Percentiles rank a stretch among this genome's conserved stretches.
These are phyloP conservation scores for Trametes cubensis DNA, from an alignment of 768 basidiomycete genomes.

Conservation along the genomic window DNA sequence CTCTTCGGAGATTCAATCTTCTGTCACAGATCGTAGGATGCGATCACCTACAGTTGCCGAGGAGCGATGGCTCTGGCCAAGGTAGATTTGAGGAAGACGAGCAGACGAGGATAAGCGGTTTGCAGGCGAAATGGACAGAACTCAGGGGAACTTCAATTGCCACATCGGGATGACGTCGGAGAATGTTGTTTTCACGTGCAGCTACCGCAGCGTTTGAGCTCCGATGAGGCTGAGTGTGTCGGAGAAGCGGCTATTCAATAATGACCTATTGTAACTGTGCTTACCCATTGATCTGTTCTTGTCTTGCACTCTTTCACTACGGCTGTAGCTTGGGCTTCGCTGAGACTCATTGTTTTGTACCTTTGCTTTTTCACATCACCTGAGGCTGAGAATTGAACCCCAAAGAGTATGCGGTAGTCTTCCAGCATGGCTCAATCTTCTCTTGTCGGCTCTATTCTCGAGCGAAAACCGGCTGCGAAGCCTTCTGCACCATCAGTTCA, in stretches of 20 bases:
- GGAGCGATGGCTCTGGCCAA: too few species aligned
- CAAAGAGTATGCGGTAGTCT: background rate
- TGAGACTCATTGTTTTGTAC: background rate
- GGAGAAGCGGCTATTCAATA: background rate
- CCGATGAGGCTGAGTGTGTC: background rate
- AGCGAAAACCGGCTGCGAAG: conserved; percentile 39
- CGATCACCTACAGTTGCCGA: too few species aligned
- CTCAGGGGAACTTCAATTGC: conserved; percentile 2
- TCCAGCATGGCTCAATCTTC: conserved; percentile 18
- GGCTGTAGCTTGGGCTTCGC: background rate
- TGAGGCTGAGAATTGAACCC: background rate
- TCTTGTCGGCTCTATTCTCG: conserved; percentile 50
- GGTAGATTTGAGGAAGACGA: background rate
- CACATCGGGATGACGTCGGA: conserved; percentile 14
- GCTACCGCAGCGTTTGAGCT: background rate
- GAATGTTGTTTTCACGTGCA: background rate
- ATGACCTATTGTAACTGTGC: too few species aligned
- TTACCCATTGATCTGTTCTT: too few species aligned
- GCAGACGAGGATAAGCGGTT: background rate
- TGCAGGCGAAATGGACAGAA: conserved; percentile 1
- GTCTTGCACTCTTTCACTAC: too few species aligned
- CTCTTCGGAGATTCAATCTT: background rate
- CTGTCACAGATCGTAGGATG: too few species aligned
- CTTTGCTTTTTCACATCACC: background rate
- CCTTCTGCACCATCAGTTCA: conserved; percentile 30